A percentile compares a stretch with the other conserved stretches of the same genome.
These are phyloP conservation scores for Cucumis cinereus DNA, from an alignment of 306 rosid species.

Conservation along the genomic window DNA sequence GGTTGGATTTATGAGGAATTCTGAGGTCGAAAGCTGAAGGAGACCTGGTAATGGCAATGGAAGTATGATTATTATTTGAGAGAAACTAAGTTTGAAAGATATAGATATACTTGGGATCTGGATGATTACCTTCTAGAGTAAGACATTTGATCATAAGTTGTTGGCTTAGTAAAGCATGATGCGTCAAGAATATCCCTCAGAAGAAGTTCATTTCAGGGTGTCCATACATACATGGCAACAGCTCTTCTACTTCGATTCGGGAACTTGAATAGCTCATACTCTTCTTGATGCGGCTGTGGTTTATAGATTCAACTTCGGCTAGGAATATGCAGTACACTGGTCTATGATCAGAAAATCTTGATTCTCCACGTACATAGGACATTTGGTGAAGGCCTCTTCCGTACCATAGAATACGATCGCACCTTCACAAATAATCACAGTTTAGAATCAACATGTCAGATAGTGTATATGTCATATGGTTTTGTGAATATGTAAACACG, in stretches of 20 bases:
- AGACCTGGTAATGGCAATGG: background rate
- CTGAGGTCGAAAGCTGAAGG: background rate
- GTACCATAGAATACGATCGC: slow-evolving; percentile 91
- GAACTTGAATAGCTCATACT: slow-evolving; percentile 81
- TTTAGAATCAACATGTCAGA: background rate
- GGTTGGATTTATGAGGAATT: background rate
- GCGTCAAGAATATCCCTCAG: slow-evolving; percentile 22
- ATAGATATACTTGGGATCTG: background rate
- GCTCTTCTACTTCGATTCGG: slow-evolving; percentile 84
- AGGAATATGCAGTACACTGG: slow-evolving; percentile 74
- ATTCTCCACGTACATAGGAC: slow-evolving; percentile 94
- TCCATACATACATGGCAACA: slow-evolving; percentile 51
- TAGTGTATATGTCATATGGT: background rate
- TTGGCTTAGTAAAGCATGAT: background rate
- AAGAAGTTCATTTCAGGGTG: slow-evolving; percentile 43
- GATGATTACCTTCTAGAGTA: background rate
- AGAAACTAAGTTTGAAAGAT: background rate
- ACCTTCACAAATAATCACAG: slow-evolving; percentile 44
- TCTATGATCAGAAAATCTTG: slow-evolving; percentile 94
- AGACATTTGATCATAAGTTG: background rate
- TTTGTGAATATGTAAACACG: background rate
- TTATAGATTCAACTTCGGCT: slow-evolving; percentile 77
- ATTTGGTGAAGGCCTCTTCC: slow-evolving; percentile 88
- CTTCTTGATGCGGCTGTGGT: slow-evolving; percentile 54
- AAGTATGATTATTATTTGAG: background rate